phyloP scores from a whole-genome alignment of 2,329 filamentous ascomycete species.

The Gaeumannomyces tritici region DNA sequence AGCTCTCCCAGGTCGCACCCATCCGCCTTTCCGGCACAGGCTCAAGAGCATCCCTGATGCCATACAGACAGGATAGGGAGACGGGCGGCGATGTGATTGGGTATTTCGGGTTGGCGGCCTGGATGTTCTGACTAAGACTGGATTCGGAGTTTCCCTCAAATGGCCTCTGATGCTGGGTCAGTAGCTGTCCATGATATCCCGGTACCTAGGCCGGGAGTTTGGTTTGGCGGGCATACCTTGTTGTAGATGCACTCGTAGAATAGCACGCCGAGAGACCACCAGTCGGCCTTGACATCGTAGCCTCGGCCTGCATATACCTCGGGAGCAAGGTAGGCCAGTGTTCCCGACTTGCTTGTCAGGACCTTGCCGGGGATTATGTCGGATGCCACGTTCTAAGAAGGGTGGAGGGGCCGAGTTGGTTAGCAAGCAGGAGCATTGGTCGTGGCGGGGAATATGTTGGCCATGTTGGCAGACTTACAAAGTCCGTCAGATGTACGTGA shows the following conservation, averaged over 20 bases:
- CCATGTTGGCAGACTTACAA: constrained; percentile 50
- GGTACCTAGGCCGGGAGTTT: neutral
- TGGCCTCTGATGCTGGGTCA: constrained; percentile 52
- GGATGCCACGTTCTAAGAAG: constrained; percentile 82
- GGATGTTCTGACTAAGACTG: constrained; percentile 68
- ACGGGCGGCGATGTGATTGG: constrained; percentile 91
- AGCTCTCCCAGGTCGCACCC: constrained; percentile 78
- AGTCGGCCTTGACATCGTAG: constrained; percentile 85
- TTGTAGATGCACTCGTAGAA: constrained; percentile 99
- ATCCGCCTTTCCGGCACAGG: constrained; percentile 72
- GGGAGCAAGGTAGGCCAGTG: constrained; percentile 87
- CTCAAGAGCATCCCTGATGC: constrained; percentile 75
- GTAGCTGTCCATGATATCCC: neutral
- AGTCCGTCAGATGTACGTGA: constrained; percentile 95
- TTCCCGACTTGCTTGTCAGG: constrained; percentile 92
- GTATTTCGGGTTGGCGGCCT: constrained; percentile 73
- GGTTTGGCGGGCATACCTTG: constrained; percentile 51
- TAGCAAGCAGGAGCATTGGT: neutral
- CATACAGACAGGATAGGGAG: constrained; percentile 77
- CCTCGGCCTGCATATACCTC: constrained; percentile 89
- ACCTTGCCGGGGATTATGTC: constrained; percentile 76
- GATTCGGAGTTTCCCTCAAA: constrained; percentile 87
- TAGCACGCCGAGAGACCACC: constrained; percentile 97
- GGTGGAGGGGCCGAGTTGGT: neutral
- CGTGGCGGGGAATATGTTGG: constrained; percentile 2